Percentiles rank a stretch among this genome's conserved stretches.
Conservation (phyloP, 202 grass and related monocot genomes). For the Dendrocalamus latiflorus region DNA sequence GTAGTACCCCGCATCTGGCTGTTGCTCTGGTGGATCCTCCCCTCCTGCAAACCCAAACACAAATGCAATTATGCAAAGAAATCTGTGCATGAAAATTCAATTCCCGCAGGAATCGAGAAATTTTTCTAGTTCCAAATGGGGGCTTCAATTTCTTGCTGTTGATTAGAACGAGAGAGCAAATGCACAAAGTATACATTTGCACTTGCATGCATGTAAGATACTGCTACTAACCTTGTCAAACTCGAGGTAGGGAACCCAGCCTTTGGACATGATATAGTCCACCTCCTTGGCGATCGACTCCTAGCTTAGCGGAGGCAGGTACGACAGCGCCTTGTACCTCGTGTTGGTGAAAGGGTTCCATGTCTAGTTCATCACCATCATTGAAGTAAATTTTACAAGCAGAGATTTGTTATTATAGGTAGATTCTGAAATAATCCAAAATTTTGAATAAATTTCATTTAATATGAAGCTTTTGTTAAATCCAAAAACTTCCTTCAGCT, state of each 20-base stretch:
- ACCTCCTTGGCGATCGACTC: constrained; percentile 57
- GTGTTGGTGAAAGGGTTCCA: constrained; percentile 69
- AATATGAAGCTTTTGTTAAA: too few relatives aligned
- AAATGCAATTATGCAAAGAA: background rate
- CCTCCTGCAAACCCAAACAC: background rate
- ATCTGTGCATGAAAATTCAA: background rate
- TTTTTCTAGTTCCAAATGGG: too few relatives aligned
- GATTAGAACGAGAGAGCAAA: background rate
- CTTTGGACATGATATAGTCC: constrained; percentile 59
- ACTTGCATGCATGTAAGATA: background rate
- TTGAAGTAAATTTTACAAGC: background rate
- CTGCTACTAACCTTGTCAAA: constrained; percentile 41
- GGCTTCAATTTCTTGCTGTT: background rate
- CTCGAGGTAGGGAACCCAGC: constrained; percentile 64
- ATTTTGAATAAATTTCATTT: too few relatives aligned
- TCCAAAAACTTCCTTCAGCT: too few relatives aligned
- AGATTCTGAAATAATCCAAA: background rate
- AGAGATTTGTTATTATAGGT: background rate
- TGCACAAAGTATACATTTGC: background rate
- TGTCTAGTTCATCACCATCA: constrained; percentile 18
- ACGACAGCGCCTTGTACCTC: constrained; percentile 56
- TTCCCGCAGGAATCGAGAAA: background rate
- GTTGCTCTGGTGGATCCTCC: too few relatives aligned
- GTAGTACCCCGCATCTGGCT: too few relatives aligned
- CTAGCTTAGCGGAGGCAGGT: constrained; percentile 47